Conservation (phyloP, 345 rosid genomes). For the Mercurialis annua region DNA sequence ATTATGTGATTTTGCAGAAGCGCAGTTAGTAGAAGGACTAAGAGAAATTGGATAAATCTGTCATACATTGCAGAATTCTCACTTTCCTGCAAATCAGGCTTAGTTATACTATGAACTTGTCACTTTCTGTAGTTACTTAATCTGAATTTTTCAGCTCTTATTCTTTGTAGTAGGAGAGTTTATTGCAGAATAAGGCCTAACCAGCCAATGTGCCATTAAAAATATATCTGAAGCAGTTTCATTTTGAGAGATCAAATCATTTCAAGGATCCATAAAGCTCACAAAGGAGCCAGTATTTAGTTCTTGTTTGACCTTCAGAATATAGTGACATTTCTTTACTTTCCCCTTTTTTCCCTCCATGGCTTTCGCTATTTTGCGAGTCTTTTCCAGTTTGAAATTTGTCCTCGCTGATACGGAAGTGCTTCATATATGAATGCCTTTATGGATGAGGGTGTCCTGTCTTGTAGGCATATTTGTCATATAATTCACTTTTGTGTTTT, state of each 20-base stretch:
- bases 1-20: not conserved
- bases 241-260: not conserved
- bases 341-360: not conserved
- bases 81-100: not conserved
- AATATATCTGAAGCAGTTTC: not conserved
- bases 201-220: not conserved
- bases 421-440: not conserved
- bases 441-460: not conserved
- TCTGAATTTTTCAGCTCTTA: not conserved
- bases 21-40: not conserved
- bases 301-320: not conserved
- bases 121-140: too few species aligned
- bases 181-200: not conserved
- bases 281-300: not conserved
- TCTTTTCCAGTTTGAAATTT: not conserved
- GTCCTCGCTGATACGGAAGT: not conserved
- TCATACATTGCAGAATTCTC: not conserved
- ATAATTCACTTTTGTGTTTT: not conserved
- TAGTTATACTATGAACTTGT: not conserved
- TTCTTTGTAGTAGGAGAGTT: not conserved
- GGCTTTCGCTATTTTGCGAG: not conserved
- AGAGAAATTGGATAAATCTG: not conserved
- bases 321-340: not conserved
- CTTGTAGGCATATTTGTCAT: not conserved
- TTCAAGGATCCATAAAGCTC: not conserved